Conservation (phyloP, 345 rosid genomes). For the Lepidium aucheri region DNA sequence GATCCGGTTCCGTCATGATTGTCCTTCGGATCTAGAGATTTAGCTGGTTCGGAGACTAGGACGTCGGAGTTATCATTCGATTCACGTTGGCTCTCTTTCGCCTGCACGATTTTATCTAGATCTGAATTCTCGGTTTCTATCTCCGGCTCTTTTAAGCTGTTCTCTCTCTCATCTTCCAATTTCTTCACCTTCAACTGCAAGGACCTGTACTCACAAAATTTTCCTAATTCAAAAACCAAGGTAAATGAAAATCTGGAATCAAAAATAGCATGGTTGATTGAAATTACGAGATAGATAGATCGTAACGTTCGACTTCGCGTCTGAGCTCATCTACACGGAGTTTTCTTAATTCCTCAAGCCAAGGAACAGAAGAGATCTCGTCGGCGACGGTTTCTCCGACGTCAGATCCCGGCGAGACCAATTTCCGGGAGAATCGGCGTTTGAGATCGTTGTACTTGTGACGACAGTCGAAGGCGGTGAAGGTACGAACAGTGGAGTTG, state of each 20-base stretch:
- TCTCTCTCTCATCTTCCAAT: slow-evolving; percentile 48
- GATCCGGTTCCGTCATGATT: slow-evolving; percentile 15
- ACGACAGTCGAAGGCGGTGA: slow-evolving; percentile 38
- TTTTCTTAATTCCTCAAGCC: slow-evolving; percentile 42
- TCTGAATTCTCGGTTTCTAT: slow-evolving; percentile 33
- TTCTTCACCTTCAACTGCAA: slow-evolving; percentile 56
- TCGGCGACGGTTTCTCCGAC: neutral
- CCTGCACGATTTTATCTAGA: slow-evolving; percentile 21
- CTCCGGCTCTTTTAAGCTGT: slow-evolving; percentile 14
- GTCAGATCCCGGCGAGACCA: neutral
- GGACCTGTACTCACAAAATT: slow-evolving; percentile 16
- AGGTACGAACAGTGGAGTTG: slow-evolving; percentile 20
- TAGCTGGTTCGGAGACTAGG: no score
- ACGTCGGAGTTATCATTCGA: neutral
- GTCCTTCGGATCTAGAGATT: slow-evolving; percentile 35
- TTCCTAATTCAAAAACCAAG: no score
- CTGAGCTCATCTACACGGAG: slow-evolving; percentile 58
- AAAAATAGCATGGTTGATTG: neutral
- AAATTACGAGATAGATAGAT: slow-evolving; percentile 43
- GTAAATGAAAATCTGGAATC: no score
- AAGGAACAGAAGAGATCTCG: slow-evolving; percentile 12
- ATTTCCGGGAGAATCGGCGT: slow-evolving; percentile 22
- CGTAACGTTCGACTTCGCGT: slow-evolving; percentile 47
- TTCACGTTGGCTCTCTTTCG: neutral
- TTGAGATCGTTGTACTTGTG: slow-evolving; percentile 43